Evolutionary conservation across 139 green algal genomes (phyloP).

Genomic region (Chara braunii): DNA sequence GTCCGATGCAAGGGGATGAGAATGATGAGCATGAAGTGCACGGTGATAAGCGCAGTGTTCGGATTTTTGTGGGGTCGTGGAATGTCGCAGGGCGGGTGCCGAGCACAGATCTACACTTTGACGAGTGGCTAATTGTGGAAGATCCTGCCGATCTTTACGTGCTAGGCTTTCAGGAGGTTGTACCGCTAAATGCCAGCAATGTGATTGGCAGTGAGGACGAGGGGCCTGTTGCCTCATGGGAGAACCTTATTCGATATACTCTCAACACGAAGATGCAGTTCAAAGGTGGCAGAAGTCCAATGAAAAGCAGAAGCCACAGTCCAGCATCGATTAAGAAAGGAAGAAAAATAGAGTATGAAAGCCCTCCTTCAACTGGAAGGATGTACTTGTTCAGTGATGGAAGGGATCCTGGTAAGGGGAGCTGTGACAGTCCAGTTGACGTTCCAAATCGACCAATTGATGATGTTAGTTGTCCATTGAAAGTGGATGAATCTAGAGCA

Average conservation of each 20-base stretch:
- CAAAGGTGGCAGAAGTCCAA: too few relatives aligned
- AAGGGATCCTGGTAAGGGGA: slow-evolving; percentile 1
- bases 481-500: too few relatives aligned
- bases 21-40: too few relatives aligned
- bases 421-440: too few relatives aligned
- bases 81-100: too few relatives aligned
- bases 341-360: neutral
- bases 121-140: slow-evolving; percentile 17
- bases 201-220: slow-evolving; percentile 40
- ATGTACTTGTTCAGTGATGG: neutral
- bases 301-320: neutral
- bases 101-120: too few relatives aligned
- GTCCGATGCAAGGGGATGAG: neutral
- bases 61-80: too few relatives aligned
- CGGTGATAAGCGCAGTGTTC: neutral
- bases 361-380: neutral
- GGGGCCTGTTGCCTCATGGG: slow-evolving; percentile 30
- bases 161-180: slow-evolving; percentile 72
- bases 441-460: neutral
- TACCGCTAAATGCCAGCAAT: slow-evolving; percentile 66
- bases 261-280: too few relatives aligned
- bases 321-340: neutral
- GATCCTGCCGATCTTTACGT: slow-evolving; percentile 25
- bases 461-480: too few relatives aligned
- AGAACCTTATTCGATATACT: slow-evolving; percentile 18